Base-by-base conservation (phyloP, 495 filamentous ascomycete genomes). In the Wilcoxina mikolae region DNA sequence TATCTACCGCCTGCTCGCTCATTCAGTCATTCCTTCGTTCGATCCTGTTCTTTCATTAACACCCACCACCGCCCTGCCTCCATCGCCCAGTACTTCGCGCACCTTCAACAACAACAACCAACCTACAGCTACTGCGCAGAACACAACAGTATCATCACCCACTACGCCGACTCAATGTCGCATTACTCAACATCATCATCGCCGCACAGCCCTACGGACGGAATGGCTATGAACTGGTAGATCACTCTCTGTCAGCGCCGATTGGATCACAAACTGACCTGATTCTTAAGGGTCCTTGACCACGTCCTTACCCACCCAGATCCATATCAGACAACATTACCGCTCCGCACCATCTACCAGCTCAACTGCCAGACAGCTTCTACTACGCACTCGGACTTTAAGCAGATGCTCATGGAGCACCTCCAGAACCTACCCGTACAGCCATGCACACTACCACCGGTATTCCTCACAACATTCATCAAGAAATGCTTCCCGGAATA, bases 311-410 rank as follows among this genome's bases (percentile, higher is more conserved):
- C 80, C 29, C 80, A 84, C 64, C 78, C 81, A 7, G 82, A 85
- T 60, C 56, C 52, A 33, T 52, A 52, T n/a, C 18, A 20, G 1
- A 47, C 39, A 9, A 44, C 56, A 24, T 79, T 87, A 38, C 83
- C 83, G 15, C 72, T 87, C 20, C 77, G 82, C 49, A 83, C 78
- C 54, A 84, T 85, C 74, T 87, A 86, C 65, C 75, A 74, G 12
- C 71, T 87, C 66, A 87, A 87, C 61, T 81, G 75, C 56, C 72
- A 76, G 38, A 74, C 78, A 23, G 55, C 70, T 26, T 69, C 65
- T 64, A 72, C 60, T 55, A 65, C 76, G 3, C 73, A 78, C 10
- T 73, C 77, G 29, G 74, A 82, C 58, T 83, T 87, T 65, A 76
- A 75, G 42, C 72, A 77, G 10, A 69, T 73, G 41, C 67, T 87